These are phyloP conservation scores for Ustilago shanxiensis DNA, from an alignment of 1,284 basidiomycete species.

Conservation along the genomic window DNA sequence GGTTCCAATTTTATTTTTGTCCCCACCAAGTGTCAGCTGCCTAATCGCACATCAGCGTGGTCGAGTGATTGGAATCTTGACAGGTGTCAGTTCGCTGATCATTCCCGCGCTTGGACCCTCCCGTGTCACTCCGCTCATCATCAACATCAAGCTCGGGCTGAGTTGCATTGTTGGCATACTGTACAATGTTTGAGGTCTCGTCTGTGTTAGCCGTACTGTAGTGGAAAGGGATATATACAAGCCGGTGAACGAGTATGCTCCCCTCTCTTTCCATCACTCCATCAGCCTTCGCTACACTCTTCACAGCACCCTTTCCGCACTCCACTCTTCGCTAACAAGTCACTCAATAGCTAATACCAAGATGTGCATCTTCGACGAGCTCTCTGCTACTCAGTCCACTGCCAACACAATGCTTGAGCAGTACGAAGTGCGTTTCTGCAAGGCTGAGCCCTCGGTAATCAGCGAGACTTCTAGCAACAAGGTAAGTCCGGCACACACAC, in stretches of 20 bases:
- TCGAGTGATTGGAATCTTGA: conserved; percentile 24
- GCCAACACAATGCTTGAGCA: conserved; percentile 11
- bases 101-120: background rate
- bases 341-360: background rate
- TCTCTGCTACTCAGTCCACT: conserved; percentile 8
- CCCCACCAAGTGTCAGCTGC: conserved; percentile 17
- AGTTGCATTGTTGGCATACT: background rate
- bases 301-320: background rate
- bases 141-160: conserved; percentile 7
- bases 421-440: conserved; percentile 21
- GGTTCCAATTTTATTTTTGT: background rate
- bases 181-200: background rate
- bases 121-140: conserved; percentile 30
- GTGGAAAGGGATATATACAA: conserved; percentile 12
- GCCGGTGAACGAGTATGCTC: conserved; percentile 1
- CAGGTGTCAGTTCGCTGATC: conserved; percentile 40
- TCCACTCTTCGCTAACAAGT: background rate
- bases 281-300: background rate
- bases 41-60: conserved; percentile 20
- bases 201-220: background rate
- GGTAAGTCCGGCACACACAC: conserved; percentile 19
- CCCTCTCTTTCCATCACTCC: background rate
- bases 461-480: conserved; percentile 11
- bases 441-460: background rate
- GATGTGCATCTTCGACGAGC: conserved; percentile 36